A percentile compares a stretch with the other conserved stretches of the same genome.
Evolutionary conservation across 140 eudicot genomes (phyloP).

Genomic region (Cichorium intybus): DNA sequence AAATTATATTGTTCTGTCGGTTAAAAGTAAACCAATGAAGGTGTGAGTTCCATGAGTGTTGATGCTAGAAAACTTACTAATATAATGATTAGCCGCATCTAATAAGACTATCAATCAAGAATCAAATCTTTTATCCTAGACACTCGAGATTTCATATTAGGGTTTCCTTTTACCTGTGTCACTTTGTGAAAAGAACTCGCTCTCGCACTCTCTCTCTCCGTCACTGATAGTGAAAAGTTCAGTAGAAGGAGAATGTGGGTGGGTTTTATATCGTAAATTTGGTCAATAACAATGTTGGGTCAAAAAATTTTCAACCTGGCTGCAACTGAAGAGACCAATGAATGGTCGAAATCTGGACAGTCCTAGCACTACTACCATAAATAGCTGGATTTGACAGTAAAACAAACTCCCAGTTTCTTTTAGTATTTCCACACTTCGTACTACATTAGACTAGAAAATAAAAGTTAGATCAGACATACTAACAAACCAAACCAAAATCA

Average conservation of each 20-base stretch:
- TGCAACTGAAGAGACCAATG: conserved; percentile 25
- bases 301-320: conserved; percentile 18
- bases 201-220: not conserved
- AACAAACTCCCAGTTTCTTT: conserved; percentile 51
- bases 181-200: not conserved
- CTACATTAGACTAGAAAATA: not conserved
- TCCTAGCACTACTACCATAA: conserved; percentile 24
- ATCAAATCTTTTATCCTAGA: not conserved
- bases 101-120: not conserved
- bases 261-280: conserved; percentile 5
- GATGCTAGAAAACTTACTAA: not conserved
- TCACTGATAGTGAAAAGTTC: not conserved
- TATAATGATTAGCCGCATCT: not conserved
- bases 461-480: not conserved
- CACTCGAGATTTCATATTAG: conserved; percentile 17
- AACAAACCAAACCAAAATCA: not conserved
- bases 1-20: not conserved
- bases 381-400: conserved; percentile 32
- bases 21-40: not conserved
- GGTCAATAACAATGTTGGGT: conserved; percentile 12
- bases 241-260: not conserved
- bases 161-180: conserved; percentile 5
- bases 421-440: conserved; percentile 18
- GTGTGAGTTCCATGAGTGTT: not conserved
- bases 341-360: conserved; percentile 17